These are phyloP conservation scores for Salix exigua DNA, from an alignment of 345 rosid species.

Conservation along the genomic window DNA sequence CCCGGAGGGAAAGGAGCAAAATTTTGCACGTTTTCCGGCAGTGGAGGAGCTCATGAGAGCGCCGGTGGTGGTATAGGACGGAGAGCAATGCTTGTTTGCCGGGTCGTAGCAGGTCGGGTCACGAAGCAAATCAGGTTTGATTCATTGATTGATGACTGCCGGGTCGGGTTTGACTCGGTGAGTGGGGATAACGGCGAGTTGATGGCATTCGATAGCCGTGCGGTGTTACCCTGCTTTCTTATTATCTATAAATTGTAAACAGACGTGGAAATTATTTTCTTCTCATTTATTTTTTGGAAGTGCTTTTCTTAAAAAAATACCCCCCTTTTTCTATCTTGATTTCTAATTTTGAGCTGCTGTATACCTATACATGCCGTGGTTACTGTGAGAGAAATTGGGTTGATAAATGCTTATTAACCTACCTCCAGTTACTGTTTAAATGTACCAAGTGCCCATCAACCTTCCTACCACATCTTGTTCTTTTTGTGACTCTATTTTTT, in stretches of 20 bases:
- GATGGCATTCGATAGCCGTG: conserved; percentile 79
- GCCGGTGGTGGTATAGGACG: conserved; percentile 83
- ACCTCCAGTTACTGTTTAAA: neutral
- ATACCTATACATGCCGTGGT: too few species aligned
- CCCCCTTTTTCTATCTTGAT: conserved; percentile 8
- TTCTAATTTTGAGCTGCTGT: neutral
- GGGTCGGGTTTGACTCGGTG: conserved; percentile 79
- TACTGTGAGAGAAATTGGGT: conserved; percentile 33
- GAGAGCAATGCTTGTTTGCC: conserved; percentile 88
- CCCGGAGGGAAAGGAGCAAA: conserved; percentile 59
- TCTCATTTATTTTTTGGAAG: neutral
- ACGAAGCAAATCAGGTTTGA: conserved; percentile 43
- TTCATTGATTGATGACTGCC: conserved; percentile 34
- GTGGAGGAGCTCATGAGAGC: conserved; percentile 73
- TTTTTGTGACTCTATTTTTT: neutral
- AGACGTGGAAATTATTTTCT: conserved; percentile 10
- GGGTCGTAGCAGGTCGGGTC: conserved; percentile 90
- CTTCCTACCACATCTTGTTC: neutral
- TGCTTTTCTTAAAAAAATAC: too few species aligned
- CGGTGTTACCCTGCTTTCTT: conserved; percentile 92
- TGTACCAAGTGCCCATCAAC: neutral
- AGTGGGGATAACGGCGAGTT: conserved; percentile 79
- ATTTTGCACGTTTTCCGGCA: conserved; percentile 68
- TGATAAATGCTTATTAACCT: conserved; percentile 47
- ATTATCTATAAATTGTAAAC: conserved; percentile 85